Conservation (phyloP, 331 rosid genomes). For the Spiraea crenata region DNA sequence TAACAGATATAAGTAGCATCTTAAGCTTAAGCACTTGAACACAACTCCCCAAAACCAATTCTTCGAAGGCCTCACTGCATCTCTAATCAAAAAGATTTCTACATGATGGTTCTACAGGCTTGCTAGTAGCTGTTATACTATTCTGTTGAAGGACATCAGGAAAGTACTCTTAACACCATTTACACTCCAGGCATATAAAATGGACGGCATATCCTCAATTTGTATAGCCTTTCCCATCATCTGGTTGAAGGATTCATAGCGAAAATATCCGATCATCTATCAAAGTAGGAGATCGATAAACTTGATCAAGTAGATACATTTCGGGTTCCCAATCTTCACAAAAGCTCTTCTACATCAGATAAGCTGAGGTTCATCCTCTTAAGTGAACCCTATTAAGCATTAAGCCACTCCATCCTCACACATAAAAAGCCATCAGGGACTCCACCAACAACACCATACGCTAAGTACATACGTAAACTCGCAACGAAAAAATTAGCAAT, state of each 20-base stretch:
- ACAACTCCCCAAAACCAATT: not conserved
- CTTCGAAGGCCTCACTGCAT: not conserved
- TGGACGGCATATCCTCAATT: not conserved
- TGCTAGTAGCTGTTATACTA: not conserved
- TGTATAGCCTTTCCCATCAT: not conserved
- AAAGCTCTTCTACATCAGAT: not conserved
- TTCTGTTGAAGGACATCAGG: not conserved
- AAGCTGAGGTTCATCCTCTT: not conserved
- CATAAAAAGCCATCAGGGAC: no score
- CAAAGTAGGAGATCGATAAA: not conserved
- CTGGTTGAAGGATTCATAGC: not conserved
- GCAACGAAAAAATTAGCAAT: no score
- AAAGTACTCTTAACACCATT: not conserved
- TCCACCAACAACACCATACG: no score
- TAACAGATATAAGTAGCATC: not conserved
- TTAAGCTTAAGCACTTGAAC: not conserved
- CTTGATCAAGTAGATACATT: not conserved
- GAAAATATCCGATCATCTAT: not conserved
- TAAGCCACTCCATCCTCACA: no score
- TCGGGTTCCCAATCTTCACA: not conserved
- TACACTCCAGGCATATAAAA: not conserved
- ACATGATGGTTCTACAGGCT: not conserved
- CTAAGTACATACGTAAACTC: no score
- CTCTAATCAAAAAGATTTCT: not conserved
- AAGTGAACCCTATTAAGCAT: not conserved